Evolutionary conservation across 805 yeast genomes (phyloP).

Genomic region (Kluyveromyces dobzhanskii): DNA sequence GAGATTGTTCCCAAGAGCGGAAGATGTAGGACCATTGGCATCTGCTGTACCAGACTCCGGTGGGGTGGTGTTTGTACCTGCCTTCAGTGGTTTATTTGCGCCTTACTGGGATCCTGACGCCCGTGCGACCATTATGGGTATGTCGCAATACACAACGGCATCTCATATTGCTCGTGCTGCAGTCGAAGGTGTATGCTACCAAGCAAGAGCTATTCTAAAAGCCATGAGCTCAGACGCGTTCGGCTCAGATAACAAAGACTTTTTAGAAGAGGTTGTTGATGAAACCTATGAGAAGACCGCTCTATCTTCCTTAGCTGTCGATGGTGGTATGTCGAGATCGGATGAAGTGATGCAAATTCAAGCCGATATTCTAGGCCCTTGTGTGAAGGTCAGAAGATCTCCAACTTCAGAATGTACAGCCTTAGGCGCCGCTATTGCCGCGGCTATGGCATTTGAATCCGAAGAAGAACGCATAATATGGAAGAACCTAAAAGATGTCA

Average conservation of each 20-base stretch:
- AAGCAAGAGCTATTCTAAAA: slow-evolving; percentile 79
- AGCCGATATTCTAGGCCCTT: slow-evolving; percentile 84
- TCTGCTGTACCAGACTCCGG: slow-evolving; percentile 73
- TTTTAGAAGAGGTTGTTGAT: slow-evolving; percentile 41
- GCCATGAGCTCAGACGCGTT: slow-evolving; percentile 88
- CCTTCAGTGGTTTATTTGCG: slow-evolving; percentile 87
- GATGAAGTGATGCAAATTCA: slow-evolving; percentile 90
- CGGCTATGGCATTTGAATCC: slow-evolving; percentile 55
- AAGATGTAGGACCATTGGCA: slow-evolving; percentile 87
- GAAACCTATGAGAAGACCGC: slow-evolving; percentile 39
- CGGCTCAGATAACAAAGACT: slow-evolving; percentile 39
- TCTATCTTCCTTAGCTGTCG: slow-evolving; percentile 61
- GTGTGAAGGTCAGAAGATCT: slow-evolving; percentile 74
- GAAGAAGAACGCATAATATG: slow-evolving; percentile 55
- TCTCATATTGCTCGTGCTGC: slow-evolving; percentile 93
- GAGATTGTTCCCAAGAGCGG: slow-evolving; percentile 69
- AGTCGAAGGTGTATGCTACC: slow-evolving; percentile 90
- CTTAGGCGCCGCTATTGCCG: slow-evolving; percentile 92
- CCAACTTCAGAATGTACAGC: slow-evolving; percentile 87
- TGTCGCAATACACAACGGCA: slow-evolving; percentile 87
- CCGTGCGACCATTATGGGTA: slow-evolving; percentile 86
- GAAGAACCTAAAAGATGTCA: slow-evolving; percentile 66
- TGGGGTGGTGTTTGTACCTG: slow-evolving; percentile 92
- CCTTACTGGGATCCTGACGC: slow-evolving; percentile 95
- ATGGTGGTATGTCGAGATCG: slow-evolving; percentile 93